phyloP scores from a whole-genome alignment of 192 early-diverging fungal genomes.

The Coemansia sp. region DNA sequence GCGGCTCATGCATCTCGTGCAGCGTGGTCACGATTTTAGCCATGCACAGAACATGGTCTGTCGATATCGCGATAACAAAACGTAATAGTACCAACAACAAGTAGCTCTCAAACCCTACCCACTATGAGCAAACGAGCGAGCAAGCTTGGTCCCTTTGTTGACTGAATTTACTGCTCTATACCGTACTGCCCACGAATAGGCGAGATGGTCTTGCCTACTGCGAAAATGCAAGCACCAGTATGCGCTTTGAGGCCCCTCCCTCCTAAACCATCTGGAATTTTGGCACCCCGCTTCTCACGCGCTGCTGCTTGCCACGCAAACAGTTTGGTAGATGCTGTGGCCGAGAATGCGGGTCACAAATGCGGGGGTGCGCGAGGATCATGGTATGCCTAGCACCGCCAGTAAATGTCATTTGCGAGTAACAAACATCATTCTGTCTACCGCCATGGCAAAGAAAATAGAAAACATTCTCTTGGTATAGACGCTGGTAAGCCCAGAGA shows the following conservation, averaged over 20 bases:
- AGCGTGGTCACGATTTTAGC: not conserved
- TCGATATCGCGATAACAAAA: not conserved
- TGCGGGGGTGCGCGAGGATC: not conserved
- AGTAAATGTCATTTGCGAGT: not conserved
- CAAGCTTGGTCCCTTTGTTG: not conserved
- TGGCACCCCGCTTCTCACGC: not conserved
- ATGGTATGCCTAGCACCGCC: not conserved
- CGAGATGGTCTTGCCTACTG: not conserved
- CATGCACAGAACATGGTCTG: not conserved
- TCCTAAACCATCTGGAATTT: not conserved
- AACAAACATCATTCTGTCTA: conserved; percentile 11
- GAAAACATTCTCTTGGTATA: conserved; percentile 8
- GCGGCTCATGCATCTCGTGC: not conserved
- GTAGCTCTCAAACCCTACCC: not conserved
- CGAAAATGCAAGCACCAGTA: conserved; percentile 4
- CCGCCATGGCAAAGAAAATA: not conserved
- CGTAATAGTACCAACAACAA: not conserved
- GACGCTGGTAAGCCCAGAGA: not conserved
- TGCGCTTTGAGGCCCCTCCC: not conserved
- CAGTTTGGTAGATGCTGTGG: not conserved
- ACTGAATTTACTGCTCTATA: not conserved
- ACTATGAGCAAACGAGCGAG: not conserved
- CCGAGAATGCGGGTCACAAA: not conserved
- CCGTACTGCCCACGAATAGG: not conserved
- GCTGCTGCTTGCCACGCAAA: not conserved